Conservation (phyloP, 1,139 yeast species). For the Nadsonia commutata region DNA sequence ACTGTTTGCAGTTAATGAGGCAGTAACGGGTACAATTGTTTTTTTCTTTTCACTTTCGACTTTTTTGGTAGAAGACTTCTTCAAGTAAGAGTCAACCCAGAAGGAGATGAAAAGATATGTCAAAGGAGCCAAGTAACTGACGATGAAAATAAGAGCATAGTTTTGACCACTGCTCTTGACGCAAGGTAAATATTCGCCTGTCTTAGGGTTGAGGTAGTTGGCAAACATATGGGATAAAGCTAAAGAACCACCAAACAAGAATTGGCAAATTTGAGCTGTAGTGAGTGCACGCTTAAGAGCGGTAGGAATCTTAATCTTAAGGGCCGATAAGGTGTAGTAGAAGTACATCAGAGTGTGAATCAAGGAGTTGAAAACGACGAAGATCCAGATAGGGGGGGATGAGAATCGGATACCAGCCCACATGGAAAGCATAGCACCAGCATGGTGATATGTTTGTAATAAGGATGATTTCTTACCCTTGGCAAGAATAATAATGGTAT, state of each 20-base stretch:
- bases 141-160: constrained; percentile 48
- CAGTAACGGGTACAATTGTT: neutral
- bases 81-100: constrained; percentile 47
- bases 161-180: constrained; percentile 48
- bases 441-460: constrained; percentile 63
- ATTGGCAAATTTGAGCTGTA: constrained; percentile 56
- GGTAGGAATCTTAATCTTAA: constrained; percentile 45
- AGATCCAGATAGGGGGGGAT: constrained; percentile 71
- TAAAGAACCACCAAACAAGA: constrained; percentile 54
- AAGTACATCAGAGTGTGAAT: constrained; percentile 68
- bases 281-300: constrained; percentile 47
- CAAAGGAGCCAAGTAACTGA: constrained; percentile 52
- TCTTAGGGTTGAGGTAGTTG: constrained; percentile 38
- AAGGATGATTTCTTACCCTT: constrained; percentile 58
- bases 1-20: neutral
- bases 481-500: constrained; percentile 50
- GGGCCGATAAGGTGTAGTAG: constrained; percentile 50
- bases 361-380: constrained; percentile 65
- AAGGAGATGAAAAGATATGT: constrained; percentile 58
- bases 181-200: constrained; percentile 36
- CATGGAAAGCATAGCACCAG: constrained; percentile 76
- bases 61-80: constrained; percentile 3
- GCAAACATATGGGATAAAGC: constrained; percentile 52
- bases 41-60: constrained; percentile 1
- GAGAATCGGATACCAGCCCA: constrained; percentile 65